A percentile compares a stretch with the other conserved stretches of the same genome.
These are phyloP conservation scores for Simmondsia chinensis DNA, from an alignment of 148 eudicot species.

Conservation along the genomic window DNA sequence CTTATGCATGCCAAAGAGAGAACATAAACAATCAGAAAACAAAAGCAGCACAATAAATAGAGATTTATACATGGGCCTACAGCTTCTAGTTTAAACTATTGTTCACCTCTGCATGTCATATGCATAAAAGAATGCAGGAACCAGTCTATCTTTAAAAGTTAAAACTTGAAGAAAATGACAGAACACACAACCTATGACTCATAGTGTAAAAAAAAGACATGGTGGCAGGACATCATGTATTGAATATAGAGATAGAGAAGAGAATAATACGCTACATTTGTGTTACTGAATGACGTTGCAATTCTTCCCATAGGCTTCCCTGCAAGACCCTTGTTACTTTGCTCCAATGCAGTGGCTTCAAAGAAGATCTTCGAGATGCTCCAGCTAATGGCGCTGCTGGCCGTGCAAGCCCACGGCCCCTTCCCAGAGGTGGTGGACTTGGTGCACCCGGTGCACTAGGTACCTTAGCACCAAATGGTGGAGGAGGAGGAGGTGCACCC, in stretches of 20 bases:
- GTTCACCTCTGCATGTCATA: no score
- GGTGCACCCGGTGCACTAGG: conserved; percentile 29
- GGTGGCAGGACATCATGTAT: no score
- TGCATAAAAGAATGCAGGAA: no score
- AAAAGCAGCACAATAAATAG: no score
- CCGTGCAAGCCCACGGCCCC: conserved; percentile 78
- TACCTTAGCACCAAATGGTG: conserved; percentile 41
- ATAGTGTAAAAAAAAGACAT: no score
- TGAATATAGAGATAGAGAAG: conserved; percentile 17
- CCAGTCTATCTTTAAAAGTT: no score
- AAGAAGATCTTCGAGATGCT: conserved; percentile 48
- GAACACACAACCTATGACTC: no score
- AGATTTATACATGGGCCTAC: no score
- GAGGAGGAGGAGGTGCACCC: conserved; percentile 74
- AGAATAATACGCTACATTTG: conserved; percentile 68
- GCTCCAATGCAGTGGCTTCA: conserved; percentile 94
- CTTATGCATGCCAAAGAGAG: no score
- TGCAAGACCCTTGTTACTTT: conserved; percentile 88
- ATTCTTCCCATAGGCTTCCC: conserved; percentile 98
- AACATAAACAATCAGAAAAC: no score
- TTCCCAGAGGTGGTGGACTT: conserved; percentile 40
- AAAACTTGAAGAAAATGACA: no score
- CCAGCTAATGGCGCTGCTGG: conserved; percentile 28
- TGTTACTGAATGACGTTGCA: conserved; percentile 69
- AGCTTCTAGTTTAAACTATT: no score